Evolutionary conservation across 352 stramenopile genomes (phyloP).

Genomic region (Aphanomyces invadans): DNA sequence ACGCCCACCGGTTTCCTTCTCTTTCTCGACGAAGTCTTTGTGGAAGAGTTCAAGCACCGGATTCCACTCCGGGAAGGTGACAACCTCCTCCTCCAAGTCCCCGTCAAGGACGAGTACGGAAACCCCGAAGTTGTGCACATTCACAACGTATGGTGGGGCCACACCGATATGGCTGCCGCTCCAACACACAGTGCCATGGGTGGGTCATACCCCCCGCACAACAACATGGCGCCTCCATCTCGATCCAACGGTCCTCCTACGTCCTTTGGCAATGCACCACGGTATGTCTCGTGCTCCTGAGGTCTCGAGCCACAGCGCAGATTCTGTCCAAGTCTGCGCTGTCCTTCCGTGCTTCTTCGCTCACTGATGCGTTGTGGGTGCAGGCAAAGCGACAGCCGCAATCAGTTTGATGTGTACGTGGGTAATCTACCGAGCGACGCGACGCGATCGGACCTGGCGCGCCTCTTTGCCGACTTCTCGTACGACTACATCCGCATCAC

Average conservation of each 20-base stretch:
- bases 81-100: conserved; percentile 67
- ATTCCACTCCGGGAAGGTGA: conserved; percentile 78
- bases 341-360: no score
- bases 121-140: conserved; percentile 61
- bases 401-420: conserved; percentile 65
- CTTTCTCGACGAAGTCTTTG: conserved; percentile 73
- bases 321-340: no score
- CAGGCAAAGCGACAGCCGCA: conserved; percentile 50
- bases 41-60: conserved; percentile 76
- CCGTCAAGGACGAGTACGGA: conserved; percentile 65
- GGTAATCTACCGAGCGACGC: conserved; percentile 74
- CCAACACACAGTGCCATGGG: no score
- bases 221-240: no score
- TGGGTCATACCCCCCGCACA: no score
- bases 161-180: conserved; percentile 43
- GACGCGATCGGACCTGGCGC: conserved; percentile 67
- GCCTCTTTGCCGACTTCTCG: conserved; percentile 71
- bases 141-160: conserved; percentile 79
- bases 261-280: no score
- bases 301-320: no score
- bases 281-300: no score
- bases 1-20: conserved; percentile 63
- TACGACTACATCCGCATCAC: conserved; percentile 83
- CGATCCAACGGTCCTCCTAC: no score
- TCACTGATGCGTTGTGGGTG: no score